These are phyloP conservation scores for Neurospora sp. DNA, from an alignment of 495 filamentous ascomycete species.

Conservation along the genomic window DNA sequence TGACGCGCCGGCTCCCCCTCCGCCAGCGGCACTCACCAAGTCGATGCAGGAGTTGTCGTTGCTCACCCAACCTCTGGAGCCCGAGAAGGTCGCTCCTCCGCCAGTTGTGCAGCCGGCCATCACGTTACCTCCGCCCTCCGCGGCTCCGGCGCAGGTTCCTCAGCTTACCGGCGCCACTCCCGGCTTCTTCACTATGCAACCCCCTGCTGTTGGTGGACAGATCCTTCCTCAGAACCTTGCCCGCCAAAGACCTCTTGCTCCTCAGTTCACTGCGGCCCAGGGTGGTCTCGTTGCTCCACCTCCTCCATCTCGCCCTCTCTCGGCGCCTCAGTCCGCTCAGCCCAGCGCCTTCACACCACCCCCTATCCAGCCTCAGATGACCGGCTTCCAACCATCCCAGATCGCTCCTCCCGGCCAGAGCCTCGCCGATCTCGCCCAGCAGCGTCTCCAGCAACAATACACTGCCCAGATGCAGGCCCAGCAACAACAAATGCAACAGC, in stretches of 20 bases:
- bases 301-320: constrained; percentile 74
- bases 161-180: constrained; percentile 45
- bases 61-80: constrained; percentile 65
- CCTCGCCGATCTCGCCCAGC: constrained; percentile 58
- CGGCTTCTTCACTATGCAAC: constrained; percentile 37
- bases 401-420: constrained; percentile 68
- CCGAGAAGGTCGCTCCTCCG: constrained; percentile 51
- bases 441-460: constrained; percentile 51
- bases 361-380: constrained; percentile 76
- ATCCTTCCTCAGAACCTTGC: constrained; percentile 33
- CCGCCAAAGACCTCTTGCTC: constrained; percentile 66
- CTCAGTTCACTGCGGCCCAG: constrained; percentile 46
- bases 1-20: constrained; percentile 12
- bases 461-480: constrained; percentile 21
- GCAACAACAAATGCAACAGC: constrained; percentile 16
- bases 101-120: constrained; percentile 25
- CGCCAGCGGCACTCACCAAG: constrained; percentile 44
- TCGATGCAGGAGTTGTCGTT: constrained; percentile 73
- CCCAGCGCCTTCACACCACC: constrained; percentile 63
- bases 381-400: constrained; percentile 50
- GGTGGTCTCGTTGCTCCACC: constrained; percentile 65
- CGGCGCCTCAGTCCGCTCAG: constrained; percentile 78
- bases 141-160: constrained; percentile 29
- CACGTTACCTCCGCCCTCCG: constrained; percentile 24
- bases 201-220: constrained; percentile 27